Evolutionary conservation across 345 rosid species (phyloP), one percentile per base, ranked within the genome.

Genomic region (Corymbia maculata): DNA sequence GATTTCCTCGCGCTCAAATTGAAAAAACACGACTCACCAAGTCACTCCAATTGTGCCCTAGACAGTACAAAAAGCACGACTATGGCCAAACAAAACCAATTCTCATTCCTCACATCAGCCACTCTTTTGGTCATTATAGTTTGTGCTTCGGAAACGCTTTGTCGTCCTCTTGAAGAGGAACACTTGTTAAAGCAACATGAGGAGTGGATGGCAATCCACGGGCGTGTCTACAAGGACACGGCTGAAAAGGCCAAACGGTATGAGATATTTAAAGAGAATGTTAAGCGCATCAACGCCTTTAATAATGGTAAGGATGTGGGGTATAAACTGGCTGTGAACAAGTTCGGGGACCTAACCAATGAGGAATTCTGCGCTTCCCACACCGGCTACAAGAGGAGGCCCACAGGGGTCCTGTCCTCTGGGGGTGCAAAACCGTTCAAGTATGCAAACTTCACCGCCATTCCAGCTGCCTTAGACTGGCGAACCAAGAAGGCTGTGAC

Each of bases 391-490:
- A 86, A 87, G 53, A 86, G 30, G 52, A 32, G 32, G 12, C 85
- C 57, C 66, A 59, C 42, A 42, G 75, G 45, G n/a, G 6, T 79
- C 21, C 3, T 6, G 52, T 28, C 84, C 50, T 82, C 88, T 4
- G 42, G 45, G 52, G 13, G 45, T 79, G n/a, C 24, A 32, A 4
- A 52, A 14, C 53, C 85, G 44, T 79, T 87, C n/a, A 82, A 28
- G n/a, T 79, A 90, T 86, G 87, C 24, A 57, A 91, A 92, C 86
- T 19, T 64, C 6, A 88, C 90, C 22, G 90, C 85, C 24, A 88
- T 86, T 10, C 92, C 93, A 12, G 8, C 88, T 21, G 32, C 85
- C 49, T 49, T 91, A 88, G 94, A 94, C 59, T 94, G 95, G 93
- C 90, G 93, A 86, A 79, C 32, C 68, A 68, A 52, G 13, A 93